Evolutionary conservation across 345 rosid species (phyloP), one percentile per base, ranked within the genome.

Genomic region (Barbarea vulgaris): DNA sequence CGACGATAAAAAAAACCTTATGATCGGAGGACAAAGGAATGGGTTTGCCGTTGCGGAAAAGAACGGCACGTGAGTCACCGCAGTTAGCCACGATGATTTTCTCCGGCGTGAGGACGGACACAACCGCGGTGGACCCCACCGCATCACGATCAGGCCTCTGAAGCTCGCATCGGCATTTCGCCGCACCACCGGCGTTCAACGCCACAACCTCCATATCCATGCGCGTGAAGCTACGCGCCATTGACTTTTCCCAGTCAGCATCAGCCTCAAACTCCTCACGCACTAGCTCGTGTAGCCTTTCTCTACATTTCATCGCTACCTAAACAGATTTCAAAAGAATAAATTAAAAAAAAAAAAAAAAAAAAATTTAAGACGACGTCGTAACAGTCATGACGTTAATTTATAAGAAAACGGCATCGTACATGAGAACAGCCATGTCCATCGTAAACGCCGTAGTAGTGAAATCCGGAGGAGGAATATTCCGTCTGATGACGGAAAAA

Each of bases 51-150:
- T 85, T 86, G 27, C 94, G 91, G 42, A 88, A 90, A 8, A 93
- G 83, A 50, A 95, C 90, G 6, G 97, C 98, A 39, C 99, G 86
- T 0, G 99, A 95, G 66, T 95, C 99, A 7, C 99, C 99, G n/a
- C 98, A 90, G 39, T 96, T 96, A 0, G 99, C 88, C 36, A 89
- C 88, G 9, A 91, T 22, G 9, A 93, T 85, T 75, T 91, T 86
- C 8, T 86, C 85, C 10, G 82, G 84, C 3, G 91, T 89, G 44
- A 96, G 76, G n/a, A 96, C 77, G 0, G 96, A 88, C 15, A 86
- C 91, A 19, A 91, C 93, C 0, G 98, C 96, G 0, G 98, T 96
- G 15, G 99, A 93, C 22, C 98, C 99, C 5, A 89, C 97, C 11
- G 97, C 89, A 24, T 88, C 92, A 48, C 87, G 87, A 66, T 84